These are phyloP conservation scores for Coffea eugenioides DNA, from an alignment of 257 asterid genomes.

Conservation along the genomic window DNA sequence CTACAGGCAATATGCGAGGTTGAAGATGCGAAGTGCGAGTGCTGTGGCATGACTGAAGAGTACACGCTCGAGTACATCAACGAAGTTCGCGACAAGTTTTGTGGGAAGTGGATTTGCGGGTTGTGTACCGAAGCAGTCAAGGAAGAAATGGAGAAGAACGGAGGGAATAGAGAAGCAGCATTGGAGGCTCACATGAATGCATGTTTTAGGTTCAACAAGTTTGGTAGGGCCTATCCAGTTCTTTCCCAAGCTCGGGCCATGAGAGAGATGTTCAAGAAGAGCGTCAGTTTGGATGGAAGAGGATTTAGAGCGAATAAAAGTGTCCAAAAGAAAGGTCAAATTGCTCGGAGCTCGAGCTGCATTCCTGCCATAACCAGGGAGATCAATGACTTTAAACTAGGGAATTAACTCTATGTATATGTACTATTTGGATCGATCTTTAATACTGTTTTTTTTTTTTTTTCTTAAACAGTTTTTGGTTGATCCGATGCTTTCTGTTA, in stretches of 20 bases:
- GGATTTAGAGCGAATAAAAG: constrained; percentile 15
- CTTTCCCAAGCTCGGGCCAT: constrained; percentile 82
- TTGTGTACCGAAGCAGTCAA: constrained; percentile 87
- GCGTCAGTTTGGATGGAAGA: constrained; percentile 15
- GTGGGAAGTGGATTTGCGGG: constrained; percentile 78
- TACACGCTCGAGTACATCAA: constrained; percentile 68
- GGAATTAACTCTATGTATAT: not conserved
- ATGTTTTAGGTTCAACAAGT: constrained; percentile 61
- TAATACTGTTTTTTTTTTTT: too few relatives aligned
- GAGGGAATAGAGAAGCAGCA: constrained; percentile 67
- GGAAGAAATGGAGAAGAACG: constrained; percentile 78
- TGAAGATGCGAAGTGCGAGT: constrained; percentile 89
- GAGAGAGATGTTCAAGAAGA: constrained; percentile 67
- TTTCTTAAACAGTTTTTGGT: not conserved
- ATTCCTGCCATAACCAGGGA: constrained; percentile 44
- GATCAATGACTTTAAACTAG: constrained; percentile 24
- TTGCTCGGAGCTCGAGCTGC: constrained; percentile 41
- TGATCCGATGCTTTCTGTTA: not conserved
- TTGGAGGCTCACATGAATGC: constrained; percentile 70
- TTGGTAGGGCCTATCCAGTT: constrained; percentile 81
- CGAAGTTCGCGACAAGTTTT: constrained; percentile 44
- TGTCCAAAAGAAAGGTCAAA: constrained; percentile 24
- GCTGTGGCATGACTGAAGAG: constrained; percentile 94
- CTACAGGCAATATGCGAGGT: constrained; percentile 51
- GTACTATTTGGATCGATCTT: not conserved